Evolutionary conservation across 2,329 filamentous ascomycete species (phyloP), one percentile per base, ranked within the genome.

Genomic region (Pseudocercospora eumusae): DNA sequence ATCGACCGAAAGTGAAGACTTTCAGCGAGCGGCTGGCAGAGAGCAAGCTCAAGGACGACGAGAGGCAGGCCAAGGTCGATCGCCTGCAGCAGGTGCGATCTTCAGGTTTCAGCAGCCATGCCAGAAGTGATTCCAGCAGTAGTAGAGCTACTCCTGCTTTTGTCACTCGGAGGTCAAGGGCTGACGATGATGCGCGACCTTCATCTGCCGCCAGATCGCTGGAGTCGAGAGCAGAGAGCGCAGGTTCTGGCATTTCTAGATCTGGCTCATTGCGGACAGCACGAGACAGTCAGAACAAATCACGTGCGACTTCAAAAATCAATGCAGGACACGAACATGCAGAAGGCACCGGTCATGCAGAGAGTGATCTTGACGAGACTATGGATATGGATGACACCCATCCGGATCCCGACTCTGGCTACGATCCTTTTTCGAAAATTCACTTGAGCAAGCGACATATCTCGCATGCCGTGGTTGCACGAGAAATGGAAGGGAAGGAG

Each of bases 11-110:
- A 28, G 60, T 63, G 9, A 62, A 86, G 69, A 82, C 86, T 59
- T 99, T 98, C 76, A 96, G 90, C 72, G 92, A 98, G 75, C 84
- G 93, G 52, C 84, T 99, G 64, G 88, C 90, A 1, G 86, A 90
- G 55, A 88, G 87, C 40, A 85, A 78, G 62, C 68, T 69, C 23
- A 75, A 75, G 47, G 77, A 79, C 15, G 75, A 76, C 44, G 75
- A 79, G 60, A 74, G 75, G 21, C 74, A 80, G 61, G 79, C 77
- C 11, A 81, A 79, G 65, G 73, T 79, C 18, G 73, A 77, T 1
- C 76, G 77, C 18, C 75, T 82, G 2, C 75, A 79, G 64, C 73
- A 75, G 53, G 69, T 76, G 13, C 73, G 80, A 61, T 79, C 76
- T 33, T 69, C 69, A 60, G 73, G 69, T 1, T 76, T 76, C 56